Evolutionary conservation across 176 grass and related monocot species (phyloP).

Genomic region (Bothriochloa decipiens): DNA sequence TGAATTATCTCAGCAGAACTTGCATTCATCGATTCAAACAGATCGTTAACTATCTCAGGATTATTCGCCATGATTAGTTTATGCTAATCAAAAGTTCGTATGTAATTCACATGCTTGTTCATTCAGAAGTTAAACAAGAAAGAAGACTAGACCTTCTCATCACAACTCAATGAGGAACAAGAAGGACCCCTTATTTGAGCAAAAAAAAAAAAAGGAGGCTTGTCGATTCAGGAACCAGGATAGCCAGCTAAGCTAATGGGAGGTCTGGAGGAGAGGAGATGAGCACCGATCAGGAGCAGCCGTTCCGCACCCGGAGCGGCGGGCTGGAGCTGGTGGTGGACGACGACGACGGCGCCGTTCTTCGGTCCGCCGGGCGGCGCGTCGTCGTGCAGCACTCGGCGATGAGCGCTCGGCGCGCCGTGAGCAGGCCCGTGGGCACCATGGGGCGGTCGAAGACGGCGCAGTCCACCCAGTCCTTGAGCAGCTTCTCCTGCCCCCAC

Average conservation of each 20-base stretch:
- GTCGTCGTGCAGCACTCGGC: constrained; percentile 40
- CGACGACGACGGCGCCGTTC: neutral
- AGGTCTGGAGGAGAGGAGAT: neutral
- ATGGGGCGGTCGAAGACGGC: constrained; percentile 62
- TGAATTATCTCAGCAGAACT: neutral
- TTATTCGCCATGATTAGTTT: neutral
- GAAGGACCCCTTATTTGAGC: constrained; percentile 36
- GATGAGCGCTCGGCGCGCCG: constrained; percentile 57
- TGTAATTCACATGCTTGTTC: constrained; percentile 41
- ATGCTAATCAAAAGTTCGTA: constrained; percentile 19
- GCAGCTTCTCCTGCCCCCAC: constrained; percentile 72
- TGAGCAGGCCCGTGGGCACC: constrained; percentile 46
- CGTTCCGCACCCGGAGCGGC: constrained; percentile 44
- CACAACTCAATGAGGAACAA: constrained; percentile 35
- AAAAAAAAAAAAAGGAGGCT: constrained; percentile 29
- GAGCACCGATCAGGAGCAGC: constrained; percentile 35
- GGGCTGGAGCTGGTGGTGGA: constrained; percentile 24
- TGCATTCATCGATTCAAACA: constrained; percentile 7
- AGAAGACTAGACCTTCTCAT: constrained; percentile 16
- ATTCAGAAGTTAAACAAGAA: constrained; percentile 15
- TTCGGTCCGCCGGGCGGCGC: constrained; percentile 28
- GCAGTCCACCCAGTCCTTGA: constrained; percentile 70
- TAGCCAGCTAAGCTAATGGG: constrained; percentile 22
- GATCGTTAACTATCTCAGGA: neutral
- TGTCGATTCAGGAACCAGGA: neutral